Percentiles rank a stretch among this genome's conserved stretches.
Conservation (phyloP, 73 alveolate genomes). For the Effrenium voratum region DNA sequence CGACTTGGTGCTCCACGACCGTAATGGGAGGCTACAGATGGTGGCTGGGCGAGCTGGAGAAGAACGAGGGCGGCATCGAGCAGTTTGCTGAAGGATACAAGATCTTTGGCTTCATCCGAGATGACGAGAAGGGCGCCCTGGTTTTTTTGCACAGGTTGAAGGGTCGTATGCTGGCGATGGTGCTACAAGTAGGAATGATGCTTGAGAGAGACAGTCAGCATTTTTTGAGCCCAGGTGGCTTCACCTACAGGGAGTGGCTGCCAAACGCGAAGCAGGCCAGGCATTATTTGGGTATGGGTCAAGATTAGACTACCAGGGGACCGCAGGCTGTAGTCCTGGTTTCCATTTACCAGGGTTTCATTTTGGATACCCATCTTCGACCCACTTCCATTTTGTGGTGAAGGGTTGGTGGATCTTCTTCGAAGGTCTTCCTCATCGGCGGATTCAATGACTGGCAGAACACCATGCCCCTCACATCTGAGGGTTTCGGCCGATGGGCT, state of each 20-base stretch:
- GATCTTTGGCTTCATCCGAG: constrained; percentile 79
- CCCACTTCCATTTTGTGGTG: too few species aligned
- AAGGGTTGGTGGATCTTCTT: too few species aligned
- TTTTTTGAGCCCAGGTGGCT: constrained; percentile 26
- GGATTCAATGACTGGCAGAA: constrained; percentile 96
- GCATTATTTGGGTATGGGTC: not conserved
- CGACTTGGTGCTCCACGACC: not conserved
- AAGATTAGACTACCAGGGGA: too few species aligned
- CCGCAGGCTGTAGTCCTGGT: too few species aligned
- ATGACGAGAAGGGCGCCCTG: constrained; percentile 12
- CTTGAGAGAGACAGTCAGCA: not conserved
- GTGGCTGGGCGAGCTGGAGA: constrained; percentile 84
- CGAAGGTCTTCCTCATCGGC: constrained; percentile 95
- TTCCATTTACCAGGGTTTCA: too few species aligned
- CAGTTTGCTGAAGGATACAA: constrained; percentile 77
- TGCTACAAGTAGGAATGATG: not conserved
- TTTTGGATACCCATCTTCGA: too few species aligned
- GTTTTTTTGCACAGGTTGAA: not conserved
- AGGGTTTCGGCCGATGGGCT: constrained; percentile 95
- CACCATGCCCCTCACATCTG: constrained; percentile 91
- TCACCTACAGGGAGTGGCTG: constrained; percentile 96
- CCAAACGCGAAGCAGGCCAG: constrained; percentile 97
- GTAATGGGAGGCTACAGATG: constrained; percentile 29
- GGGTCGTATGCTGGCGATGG: not conserved
- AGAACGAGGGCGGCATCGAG: constrained; percentile 69